Evolutionary conservation across 441 rosid species (phyloP).

Genomic region (Arabidopsis hybrid): DNA sequence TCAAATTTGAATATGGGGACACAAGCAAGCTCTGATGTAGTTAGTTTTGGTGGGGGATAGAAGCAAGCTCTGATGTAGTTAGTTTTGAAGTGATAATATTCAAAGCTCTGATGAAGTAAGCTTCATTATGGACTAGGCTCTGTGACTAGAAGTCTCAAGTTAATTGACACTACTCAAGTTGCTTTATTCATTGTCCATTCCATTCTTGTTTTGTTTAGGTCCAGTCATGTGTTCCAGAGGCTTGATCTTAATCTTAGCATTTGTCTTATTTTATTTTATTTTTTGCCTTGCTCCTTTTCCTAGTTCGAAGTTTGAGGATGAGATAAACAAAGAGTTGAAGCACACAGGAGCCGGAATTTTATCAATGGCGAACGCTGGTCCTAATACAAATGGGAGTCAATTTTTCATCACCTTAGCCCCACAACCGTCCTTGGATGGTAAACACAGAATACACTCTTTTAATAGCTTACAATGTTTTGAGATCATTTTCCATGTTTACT

Average conservation of each 20-base stretch:
- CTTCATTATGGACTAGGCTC: neutral
- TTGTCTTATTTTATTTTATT: neutral
- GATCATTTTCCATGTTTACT: no score
- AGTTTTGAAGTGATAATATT: neutral
- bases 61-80: neutral
- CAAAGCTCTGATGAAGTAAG: no score
- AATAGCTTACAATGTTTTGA: no score
- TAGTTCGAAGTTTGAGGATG: conserved; percentile 88
- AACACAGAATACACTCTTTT: neutral
- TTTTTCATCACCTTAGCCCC: conserved; percentile 95
- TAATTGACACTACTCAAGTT: neutral
- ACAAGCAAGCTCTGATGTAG: neutral
- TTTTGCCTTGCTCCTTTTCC: conserved; percentile 11
- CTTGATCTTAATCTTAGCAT: neutral
- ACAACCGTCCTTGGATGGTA: conserved; percentile 87
- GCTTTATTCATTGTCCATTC: neutral
- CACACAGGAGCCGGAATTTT: conserved; percentile 96
- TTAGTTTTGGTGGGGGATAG: neutral
- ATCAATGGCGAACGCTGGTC: conserved; percentile 99
- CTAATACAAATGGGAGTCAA: conserved; percentile 92
- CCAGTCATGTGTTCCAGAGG: conserved; percentile 11
- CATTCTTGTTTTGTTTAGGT: conserved; percentile 23
- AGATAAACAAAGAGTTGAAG: conserved; percentile 80
- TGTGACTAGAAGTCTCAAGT: neutral
- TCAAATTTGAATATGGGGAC: neutral